These are phyloP conservation scores for Mycena vitilis DNA, from an alignment of 768 basidiomycete genomes.

Conservation along the genomic window DNA sequence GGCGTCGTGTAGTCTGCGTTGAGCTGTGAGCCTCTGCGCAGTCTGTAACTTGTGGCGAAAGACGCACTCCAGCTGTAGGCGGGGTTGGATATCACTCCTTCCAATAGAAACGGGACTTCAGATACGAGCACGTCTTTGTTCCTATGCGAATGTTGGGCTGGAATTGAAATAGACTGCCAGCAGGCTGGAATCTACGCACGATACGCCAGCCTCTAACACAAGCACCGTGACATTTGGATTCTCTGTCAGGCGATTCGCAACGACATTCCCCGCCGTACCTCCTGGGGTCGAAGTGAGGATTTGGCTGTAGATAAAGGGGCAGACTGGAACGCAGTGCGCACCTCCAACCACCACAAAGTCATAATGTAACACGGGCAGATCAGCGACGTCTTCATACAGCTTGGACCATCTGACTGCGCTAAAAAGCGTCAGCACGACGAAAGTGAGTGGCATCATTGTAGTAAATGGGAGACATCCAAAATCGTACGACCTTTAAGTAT, in stretches of 20 bases:
- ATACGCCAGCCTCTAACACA: slow-evolving; percentile 22
- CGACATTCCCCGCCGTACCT: slow-evolving; percentile 26
- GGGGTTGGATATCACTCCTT: slow-evolving; percentile 17
- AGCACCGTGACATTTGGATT: slow-evolving; percentile 20
- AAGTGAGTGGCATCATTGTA: slow-evolving; percentile 16
- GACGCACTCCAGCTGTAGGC: slow-evolving; percentile 26
- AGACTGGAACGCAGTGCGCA: not conserved
- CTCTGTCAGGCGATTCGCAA: slow-evolving; percentile 25
- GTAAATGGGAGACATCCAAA: not conserved
- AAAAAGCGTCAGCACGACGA: slow-evolving; percentile 13
- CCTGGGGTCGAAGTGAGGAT: slow-evolving; percentile 21
- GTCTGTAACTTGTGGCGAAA: too few species aligned
- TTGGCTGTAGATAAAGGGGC: slow-evolving; percentile 8
- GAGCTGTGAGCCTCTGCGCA: slow-evolving; percentile 10
- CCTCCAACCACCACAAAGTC: slow-evolving; percentile 27
- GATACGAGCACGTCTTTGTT: slow-evolving; percentile 22
- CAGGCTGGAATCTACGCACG: slow-evolving; percentile 15
- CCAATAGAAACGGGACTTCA: slow-evolving; percentile 23
- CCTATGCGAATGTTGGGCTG: slow-evolving; percentile 3
- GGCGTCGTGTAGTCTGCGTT: slow-evolving; percentile 28
- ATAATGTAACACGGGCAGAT: slow-evolving; percentile 23
- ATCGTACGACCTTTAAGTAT: slow-evolving; percentile 25
- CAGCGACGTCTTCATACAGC: slow-evolving; percentile 24
- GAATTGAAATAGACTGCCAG: not conserved
- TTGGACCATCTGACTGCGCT: slow-evolving; percentile 23